A percentile compares a stretch with the other conserved stretches of the same genome.
Conservation (phyloP, 2,329 filamentous ascomycete genomes). For the Penicillium sp. region DNA sequence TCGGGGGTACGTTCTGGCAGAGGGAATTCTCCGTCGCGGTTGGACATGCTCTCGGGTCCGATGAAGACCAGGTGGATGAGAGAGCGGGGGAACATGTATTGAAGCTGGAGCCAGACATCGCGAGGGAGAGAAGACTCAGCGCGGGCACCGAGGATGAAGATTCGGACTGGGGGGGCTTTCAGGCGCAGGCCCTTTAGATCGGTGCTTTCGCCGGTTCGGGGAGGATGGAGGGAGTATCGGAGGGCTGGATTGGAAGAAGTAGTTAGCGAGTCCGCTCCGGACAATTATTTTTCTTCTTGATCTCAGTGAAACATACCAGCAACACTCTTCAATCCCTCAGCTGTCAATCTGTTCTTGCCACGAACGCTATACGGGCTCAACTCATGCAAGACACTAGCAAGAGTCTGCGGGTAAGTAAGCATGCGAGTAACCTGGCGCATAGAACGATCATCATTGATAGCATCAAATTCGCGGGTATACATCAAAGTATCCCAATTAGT, state of each 20-base stretch:
- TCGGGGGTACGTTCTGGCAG: slow-evolving; percentile 79
- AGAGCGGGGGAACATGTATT: slow-evolving; percentile 93
- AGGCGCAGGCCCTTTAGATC: slow-evolving; percentile 79
- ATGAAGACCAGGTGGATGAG: slow-evolving; percentile 92
- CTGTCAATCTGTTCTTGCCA: slow-evolving; percentile 73
- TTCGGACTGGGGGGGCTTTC: slow-evolving; percentile 82
- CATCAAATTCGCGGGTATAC: slow-evolving; percentile 88
- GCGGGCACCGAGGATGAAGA: slow-evolving; percentile 92
- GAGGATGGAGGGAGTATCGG: slow-evolving; percentile 91
- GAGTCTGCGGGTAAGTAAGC: slow-evolving; percentile 89
- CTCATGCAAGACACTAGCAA: slow-evolving; percentile 91
- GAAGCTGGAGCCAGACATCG: slow-evolving; percentile 89
- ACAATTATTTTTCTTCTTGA: too few relatives aligned
- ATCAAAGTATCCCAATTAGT: slow-evolving; percentile 98
- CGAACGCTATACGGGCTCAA: slow-evolving; percentile 88
- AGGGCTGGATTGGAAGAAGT: too few relatives aligned
- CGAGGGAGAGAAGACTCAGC: slow-evolving; percentile 97
- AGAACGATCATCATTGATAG: slow-evolving; percentile 85
- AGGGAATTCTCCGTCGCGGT: slow-evolving; percentile 90
- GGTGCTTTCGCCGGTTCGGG: slow-evolving; percentile 73
- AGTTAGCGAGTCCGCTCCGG: too few relatives aligned
- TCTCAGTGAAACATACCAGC: slow-evolving; percentile 72
- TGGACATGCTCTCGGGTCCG: slow-evolving; percentile 93
- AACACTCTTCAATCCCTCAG: slow-evolving; percentile 90
- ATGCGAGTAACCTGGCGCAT: slow-evolving; percentile 93